These are phyloP conservation scores for Aegilops tauschii DNA, from an alignment of 176 grass and related monocot species.

Conservation along the genomic window DNA sequence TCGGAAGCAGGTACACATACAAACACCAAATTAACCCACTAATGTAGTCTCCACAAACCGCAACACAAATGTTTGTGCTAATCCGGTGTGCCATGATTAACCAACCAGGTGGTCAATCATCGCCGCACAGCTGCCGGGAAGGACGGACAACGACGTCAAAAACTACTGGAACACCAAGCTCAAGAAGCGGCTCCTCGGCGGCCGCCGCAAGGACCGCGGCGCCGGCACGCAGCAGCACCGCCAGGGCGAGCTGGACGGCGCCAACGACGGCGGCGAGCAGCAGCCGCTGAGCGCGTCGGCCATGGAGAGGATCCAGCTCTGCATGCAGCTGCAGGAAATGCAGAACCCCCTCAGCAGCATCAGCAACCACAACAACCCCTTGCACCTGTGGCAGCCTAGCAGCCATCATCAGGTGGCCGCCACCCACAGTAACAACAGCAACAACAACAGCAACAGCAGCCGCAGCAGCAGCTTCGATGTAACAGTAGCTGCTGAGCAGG, in stretches of 20 bases:
- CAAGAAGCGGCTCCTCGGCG: slow-evolving; percentile 85
- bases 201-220: slow-evolving; percentile 56
- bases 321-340: slow-evolving; percentile 75
- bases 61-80: not conserved
- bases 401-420: not conserved
- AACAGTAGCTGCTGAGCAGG: slow-evolving; percentile 29
- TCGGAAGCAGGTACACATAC: slow-evolving; percentile 72
- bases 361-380: slow-evolving; percentile 41
- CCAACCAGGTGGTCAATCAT: slow-evolving; percentile 91
- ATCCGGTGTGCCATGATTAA: not conserved
- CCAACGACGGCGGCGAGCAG: slow-evolving; percentile 5
- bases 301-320: slow-evolving; percentile 85
- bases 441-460: slow-evolving; percentile 11
- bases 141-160: slow-evolving; percentile 94
- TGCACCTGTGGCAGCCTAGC: slow-evolving; percentile 36
- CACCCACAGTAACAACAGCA: slow-evolving; percentile 2
- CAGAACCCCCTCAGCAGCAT: slow-evolving; percentile 27
- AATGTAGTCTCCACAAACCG: not conserved
- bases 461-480: slow-evolving; percentile 26
- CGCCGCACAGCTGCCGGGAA: slow-evolving; percentile 86
- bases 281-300: slow-evolving; percentile 66
- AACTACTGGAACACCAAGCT: slow-evolving; percentile 99
- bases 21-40: not conserved
- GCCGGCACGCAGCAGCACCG: not conserved
- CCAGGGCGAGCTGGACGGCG: not conserved